Conservation (phyloP, 148 eudicot genomes). For the Cornus kousa region DNA sequence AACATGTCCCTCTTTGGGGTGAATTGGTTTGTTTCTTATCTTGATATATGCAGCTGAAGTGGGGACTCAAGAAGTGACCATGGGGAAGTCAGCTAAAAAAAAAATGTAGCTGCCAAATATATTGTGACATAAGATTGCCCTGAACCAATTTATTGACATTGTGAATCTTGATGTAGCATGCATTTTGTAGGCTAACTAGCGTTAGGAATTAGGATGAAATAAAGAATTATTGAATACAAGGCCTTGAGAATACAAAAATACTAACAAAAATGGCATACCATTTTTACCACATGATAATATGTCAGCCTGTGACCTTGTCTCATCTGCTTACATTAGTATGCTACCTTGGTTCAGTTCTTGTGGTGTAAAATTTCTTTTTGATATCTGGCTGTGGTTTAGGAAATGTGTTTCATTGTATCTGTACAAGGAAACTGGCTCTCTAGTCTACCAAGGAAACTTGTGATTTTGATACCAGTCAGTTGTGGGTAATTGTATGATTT, state of each 20-base stretch:
- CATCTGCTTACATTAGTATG: background rate
- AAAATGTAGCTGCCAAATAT: background rate
- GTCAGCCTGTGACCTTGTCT: background rate
- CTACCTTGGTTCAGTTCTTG: background rate
- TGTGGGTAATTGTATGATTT: background rate
- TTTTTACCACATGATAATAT: background rate
- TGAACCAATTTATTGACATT: no score
- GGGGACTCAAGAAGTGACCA: no score
- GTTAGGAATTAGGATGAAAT: background rate
- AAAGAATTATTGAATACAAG: background rate
- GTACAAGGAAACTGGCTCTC: background rate
- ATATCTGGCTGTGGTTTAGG: background rate
- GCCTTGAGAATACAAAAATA: background rate
- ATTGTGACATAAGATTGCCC: no score
- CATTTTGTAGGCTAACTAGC: background rate
- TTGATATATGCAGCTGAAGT: background rate
- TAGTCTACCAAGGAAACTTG: background rate
- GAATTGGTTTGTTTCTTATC: background rate
- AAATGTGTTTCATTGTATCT: background rate
- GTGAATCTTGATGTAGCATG: background rate
- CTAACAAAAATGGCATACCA: background rate
- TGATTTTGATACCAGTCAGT: background rate
- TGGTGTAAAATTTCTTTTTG: no score
- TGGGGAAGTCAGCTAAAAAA: background rate
- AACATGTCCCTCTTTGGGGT: background rate